Conservation (phyloP, 495 filamentous ascomycete species). For the Lindgomyces ingoldianus region DNA sequence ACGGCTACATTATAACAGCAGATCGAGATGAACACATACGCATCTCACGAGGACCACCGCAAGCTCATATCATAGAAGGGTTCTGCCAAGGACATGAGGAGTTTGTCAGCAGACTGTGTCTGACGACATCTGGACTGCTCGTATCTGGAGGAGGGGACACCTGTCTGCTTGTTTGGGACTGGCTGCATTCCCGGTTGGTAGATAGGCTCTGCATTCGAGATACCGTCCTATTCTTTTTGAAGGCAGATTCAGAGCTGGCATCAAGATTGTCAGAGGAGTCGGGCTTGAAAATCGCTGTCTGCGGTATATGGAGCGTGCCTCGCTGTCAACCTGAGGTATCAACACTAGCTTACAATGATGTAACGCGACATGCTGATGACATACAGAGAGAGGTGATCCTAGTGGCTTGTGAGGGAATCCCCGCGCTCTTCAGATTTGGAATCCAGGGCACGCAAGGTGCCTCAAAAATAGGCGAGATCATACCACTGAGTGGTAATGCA, state of each 20-base stretch:
- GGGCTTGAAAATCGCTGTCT: slow-evolving; percentile 34
- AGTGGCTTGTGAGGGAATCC: slow-evolving; percentile 42
- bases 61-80: slow-evolving; percentile 82
- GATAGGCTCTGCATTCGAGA: slow-evolving; percentile 55
- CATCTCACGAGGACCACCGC: slow-evolving; percentile 77
- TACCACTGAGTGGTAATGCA: slow-evolving; percentile 36
- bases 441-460: background rate
- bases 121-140: slow-evolving; percentile 61
- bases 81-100: slow-evolving; percentile 85
- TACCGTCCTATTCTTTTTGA: slow-evolving; percentile 39
- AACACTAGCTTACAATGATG: background rate
- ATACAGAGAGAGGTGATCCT: slow-evolving; percentile 32
- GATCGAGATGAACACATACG: slow-evolving; percentile 98
- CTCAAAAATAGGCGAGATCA: background rate
- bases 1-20: slow-evolving; percentile 77
- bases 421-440: slow-evolving; percentile 34
- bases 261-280: background rate
- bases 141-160: slow-evolving; percentile 87
- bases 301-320: slow-evolving; percentile 36
- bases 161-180: slow-evolving; percentile 78
- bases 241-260: background rate
- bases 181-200: slow-evolving; percentile 58
- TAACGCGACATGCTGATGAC: background rate
- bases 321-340: slow-evolving; percentile 3
- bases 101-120: slow-evolving; percentile 75